Base-by-base conservation (phyloP, 192 early-diverging fungal species). In the Umbelopsis ramanniana region DNA sequence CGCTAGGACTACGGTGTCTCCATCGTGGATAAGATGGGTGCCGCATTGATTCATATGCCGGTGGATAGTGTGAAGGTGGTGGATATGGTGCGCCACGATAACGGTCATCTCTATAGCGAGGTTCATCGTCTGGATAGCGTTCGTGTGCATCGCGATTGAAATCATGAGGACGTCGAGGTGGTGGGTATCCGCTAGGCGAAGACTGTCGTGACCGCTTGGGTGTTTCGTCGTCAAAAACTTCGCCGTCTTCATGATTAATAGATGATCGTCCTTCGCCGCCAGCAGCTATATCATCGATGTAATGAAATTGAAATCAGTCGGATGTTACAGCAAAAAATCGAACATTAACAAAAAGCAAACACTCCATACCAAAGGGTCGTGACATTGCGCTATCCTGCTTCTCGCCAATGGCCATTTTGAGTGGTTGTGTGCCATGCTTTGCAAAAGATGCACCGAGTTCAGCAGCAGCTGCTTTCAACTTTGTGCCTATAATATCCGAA, bases 391-490 rank as follows among this genome's bases (percentile, higher is more conserved):
- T 19, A 19, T 63, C 57, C 5, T 37, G 57, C 57, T 63, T 63
- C 23, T 63, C 57, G 33, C 15, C 33, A 63, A 14, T 17, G 15
- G 7, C 15, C 35, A 1, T 29, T 33, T 63, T 63, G 11, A 2
- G 17, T 63, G 26, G 14, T 19, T 37, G 14, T 38, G 57, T 7
- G 17, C 14, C 33, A 17, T 14, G 14, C 9, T 29, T 38, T 19
- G 14, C 57, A 63, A 37, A 37, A 6, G 57, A 63, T 29, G 33
- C 57, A 19, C 57, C 33, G 17, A 63, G 33, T 0, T 70, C 75
- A 35, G 45, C 57, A 48, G 72, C 53, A 5, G 76, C 76, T 3
- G 35, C 54, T 66, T 77, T 73, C 46, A 77, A 63, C 48, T 77
- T 77, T 15, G 55, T 46, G 5, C 75, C 74, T 76, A 35, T n/a